phyloP scores from a whole-genome alignment of 352 stramenopile genomes.

The Globisporangium radiosum region DNA sequence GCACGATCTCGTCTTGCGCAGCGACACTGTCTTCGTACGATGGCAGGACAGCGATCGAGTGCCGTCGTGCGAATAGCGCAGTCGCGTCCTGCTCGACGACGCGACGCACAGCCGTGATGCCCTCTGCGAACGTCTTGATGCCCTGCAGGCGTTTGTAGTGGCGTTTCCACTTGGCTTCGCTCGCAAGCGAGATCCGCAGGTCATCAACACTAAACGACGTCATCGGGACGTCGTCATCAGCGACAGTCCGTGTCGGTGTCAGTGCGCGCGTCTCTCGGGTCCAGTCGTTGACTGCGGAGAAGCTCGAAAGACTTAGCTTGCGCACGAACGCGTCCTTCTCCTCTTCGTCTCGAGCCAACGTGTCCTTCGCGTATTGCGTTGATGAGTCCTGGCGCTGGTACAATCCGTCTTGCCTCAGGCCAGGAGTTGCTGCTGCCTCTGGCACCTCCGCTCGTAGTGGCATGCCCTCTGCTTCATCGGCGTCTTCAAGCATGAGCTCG shows the following conservation, averaged over 20 bases:
- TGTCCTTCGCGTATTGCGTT: too few relatives aligned
- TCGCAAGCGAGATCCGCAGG: slow-evolving; percentile 15
- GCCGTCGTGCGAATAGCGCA: slow-evolving; percentile 10
- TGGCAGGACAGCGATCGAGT: slow-evolving; percentile 22
- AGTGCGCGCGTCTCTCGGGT: background rate
- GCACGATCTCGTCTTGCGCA: background rate
- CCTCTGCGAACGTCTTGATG: slow-evolving; percentile 26
- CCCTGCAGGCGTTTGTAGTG: slow-evolving; percentile 38
- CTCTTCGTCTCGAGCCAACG: too few relatives aligned
- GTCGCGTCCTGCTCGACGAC: slow-evolving; percentile 9
- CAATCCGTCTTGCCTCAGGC: too few relatives aligned
- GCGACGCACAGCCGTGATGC: slow-evolving; percentile 17
- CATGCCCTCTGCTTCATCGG: too few relatives aligned
- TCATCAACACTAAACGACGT: too few relatives aligned
- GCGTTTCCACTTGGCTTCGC: slow-evolving; percentile 28
- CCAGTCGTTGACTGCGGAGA: background rate
- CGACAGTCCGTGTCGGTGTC: background rate
- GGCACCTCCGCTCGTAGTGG: too few relatives aligned
- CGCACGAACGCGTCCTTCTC: too few relatives aligned
- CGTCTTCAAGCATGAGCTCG: too few relatives aligned
- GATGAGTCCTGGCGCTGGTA: too few relatives aligned
- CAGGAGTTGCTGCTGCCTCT: too few relatives aligned
- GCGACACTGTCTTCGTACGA: slow-evolving; percentile 15
- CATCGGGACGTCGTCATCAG: background rate
- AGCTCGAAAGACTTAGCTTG: too few relatives aligned